Evolutionary conservation across 805 yeast genomes (phyloP).

Genomic region (Ogataea kodamae): DNA sequence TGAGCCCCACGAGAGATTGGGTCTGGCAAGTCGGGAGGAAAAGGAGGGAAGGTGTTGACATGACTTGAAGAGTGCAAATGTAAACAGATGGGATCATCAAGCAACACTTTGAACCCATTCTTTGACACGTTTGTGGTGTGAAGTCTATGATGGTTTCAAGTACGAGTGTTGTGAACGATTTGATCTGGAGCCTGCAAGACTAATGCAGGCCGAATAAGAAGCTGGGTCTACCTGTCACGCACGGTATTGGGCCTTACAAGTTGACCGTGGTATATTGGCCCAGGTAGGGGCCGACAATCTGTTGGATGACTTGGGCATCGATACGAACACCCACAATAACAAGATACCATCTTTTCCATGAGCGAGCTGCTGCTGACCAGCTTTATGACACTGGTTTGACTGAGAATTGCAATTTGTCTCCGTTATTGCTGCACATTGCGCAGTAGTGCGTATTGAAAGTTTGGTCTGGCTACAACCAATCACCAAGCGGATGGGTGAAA

Average conservation of each 20-base stretch:
- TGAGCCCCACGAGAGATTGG: conserved; percentile 1
- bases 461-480: too few relatives aligned
- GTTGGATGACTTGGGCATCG: conserved; percentile 37
- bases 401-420: too few relatives aligned
- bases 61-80: too few relatives aligned
- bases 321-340: conserved; percentile 44
- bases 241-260: conserved; percentile 41
- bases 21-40: too few relatives aligned
- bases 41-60: too few relatives aligned
- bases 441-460: too few relatives aligned
- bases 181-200: conserved; percentile 38
- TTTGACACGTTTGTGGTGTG: conserved; percentile 33
- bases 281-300: conserved; percentile 43
- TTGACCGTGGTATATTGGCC: conserved; percentile 44
- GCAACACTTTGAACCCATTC: conserved; percentile 17
- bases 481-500: too few relatives aligned
- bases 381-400: conserved; percentile 46
- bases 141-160: conserved; percentile 30
- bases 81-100: conserved; percentile 1
- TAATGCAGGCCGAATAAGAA: conserved; percentile 26
- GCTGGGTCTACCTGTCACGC: conserved; percentile 40
- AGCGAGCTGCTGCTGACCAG: conserved; percentile 39
- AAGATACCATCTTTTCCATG: conserved; percentile 45
- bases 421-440: too few relatives aligned
- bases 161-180: conserved; percentile 37